phyloP scores from a whole-genome alignment of 192 early-diverging fungal genomes.

The Phycomyces nitens region DNA sequence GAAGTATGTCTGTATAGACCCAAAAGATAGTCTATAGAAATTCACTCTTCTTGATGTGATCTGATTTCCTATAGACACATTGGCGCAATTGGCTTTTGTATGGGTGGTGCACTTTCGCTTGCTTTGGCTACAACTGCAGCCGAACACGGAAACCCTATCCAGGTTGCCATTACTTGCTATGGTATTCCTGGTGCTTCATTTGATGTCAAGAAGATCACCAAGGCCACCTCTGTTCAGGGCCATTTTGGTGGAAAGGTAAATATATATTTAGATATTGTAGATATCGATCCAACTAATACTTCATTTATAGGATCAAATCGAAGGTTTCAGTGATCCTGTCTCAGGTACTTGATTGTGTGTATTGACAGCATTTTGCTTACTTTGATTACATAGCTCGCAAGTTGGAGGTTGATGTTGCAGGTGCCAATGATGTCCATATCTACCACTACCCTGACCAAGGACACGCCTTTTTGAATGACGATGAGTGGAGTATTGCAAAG shows the following conservation, averaged over 20 bases:
- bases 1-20: slow-evolving; percentile 13
- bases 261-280: neutral
- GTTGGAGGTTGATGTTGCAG: slow-evolving; percentile 16
- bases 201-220: slow-evolving; percentile 24
- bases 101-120: slow-evolving; percentile 46
- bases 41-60: too few species aligned
- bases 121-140: slow-evolving; percentile 37
- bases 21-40: too few species aligned
- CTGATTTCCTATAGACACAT: slow-evolving; percentile 27
- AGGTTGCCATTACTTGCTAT: slow-evolving; percentile 30
- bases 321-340: slow-evolving; percentile 33
- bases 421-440: slow-evolving; percentile 17
- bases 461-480: slow-evolving; percentile 41
- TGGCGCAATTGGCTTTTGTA: slow-evolving; percentile 47
- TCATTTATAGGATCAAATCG: slow-evolving; percentile 22
- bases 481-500: slow-evolving; percentile 25
- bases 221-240: slow-evolving; percentile 28
- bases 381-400: slow-evolving; percentile 17
- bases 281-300: neutral
- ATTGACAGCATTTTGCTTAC: neutral
- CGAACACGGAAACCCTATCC: slow-evolving; percentile 19
- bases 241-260: slow-evolving; percentile 29
- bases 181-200: slow-evolving; percentile 22
- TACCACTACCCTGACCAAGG: slow-evolving; percentile 36
- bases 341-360: slow-evolving; percentile 17